Conservation (phyloP, 345 rosid genomes). For the Eucalyptus pauciflora region DNA sequence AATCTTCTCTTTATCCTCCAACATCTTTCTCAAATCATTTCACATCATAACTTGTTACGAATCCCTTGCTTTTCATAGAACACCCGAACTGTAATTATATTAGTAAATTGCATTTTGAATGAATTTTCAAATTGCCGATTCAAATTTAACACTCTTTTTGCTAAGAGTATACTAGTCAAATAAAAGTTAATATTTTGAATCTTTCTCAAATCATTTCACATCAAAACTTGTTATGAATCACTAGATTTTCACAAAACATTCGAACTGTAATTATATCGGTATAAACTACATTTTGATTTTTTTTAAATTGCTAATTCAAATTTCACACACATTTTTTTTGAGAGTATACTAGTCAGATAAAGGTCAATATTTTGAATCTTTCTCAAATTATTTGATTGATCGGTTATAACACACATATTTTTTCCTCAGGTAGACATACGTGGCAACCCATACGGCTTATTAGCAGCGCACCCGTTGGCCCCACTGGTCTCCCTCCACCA, state of each 20-base stretch:
- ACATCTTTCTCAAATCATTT: neutral
- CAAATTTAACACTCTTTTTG: neutral
- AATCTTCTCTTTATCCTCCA: neutral
- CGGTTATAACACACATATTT: neutral
- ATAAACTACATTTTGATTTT: neutral
- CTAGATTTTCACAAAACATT: neutral
- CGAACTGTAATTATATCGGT: neutral
- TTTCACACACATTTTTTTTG: neutral
- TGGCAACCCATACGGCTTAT: constrained; percentile 64
- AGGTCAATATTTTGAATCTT: neutral
- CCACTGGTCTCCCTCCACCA: constrained; percentile 87
- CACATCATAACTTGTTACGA: neutral
- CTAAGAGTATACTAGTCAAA: neutral
- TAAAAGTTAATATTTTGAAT: neutral
- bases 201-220: neutral
- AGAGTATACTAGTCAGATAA: neutral
- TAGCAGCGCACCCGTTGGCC: constrained; percentile 84
- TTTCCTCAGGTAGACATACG: constrained; percentile 56
- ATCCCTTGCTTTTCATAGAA: neutral
- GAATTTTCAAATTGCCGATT: neutral
- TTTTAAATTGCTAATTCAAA: neutral
- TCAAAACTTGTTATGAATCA: neutral
- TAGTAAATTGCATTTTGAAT: neutral
- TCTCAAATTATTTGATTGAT: neutral
- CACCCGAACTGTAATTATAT: neutral